Evolutionary conservation across 257 asterid genomes (phyloP).

Genomic region (Parsonsia alboflavescens): DNA sequence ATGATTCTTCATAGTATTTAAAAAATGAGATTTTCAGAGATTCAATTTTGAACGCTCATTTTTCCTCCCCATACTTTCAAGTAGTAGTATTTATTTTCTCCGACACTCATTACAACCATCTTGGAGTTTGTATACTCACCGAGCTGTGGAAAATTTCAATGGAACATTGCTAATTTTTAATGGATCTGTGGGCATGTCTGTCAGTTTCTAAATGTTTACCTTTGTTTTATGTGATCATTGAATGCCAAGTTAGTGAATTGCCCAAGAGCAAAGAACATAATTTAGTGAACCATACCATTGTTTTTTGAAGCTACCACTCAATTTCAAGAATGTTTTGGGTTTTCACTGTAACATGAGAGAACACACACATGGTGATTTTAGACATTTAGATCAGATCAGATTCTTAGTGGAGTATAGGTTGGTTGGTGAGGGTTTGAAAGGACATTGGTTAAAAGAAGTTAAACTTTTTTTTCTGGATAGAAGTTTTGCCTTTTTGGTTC

Average conservation of each 20-base stretch:
- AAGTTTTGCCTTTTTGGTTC: conserved; percentile 7
- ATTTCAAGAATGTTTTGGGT: not conserved
- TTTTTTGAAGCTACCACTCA: not conserved
- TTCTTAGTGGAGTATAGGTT: conserved; percentile 3
- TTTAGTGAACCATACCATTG: not conserved
- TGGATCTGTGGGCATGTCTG: conserved; percentile 51
- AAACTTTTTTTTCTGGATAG: conserved; percentile 4
- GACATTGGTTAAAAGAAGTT: conserved; percentile 1
- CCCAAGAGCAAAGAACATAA: not conserved
- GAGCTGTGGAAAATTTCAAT: conserved; percentile 13
- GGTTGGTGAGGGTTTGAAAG: conserved; percentile 8
- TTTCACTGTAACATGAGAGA: conserved; percentile 6
- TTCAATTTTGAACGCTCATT: not conserved
- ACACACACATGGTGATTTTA: not conserved
- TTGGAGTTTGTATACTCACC: conserved; percentile 24
- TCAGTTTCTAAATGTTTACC: conserved; percentile 24
- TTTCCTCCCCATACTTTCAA: not conserved
- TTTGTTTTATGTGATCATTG: conserved; percentile 2
- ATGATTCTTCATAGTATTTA: not conserved
- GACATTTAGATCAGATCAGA: not conserved
- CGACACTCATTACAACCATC: conserved; percentile 20
- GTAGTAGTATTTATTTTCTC: not conserved
- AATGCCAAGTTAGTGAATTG: not conserved
- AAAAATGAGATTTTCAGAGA: not conserved
- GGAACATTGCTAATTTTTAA: conserved; percentile 27